Conservation (phyloP, 2,329 filamentous ascomycete genomes). For the Colletotrichum horii region DNA sequence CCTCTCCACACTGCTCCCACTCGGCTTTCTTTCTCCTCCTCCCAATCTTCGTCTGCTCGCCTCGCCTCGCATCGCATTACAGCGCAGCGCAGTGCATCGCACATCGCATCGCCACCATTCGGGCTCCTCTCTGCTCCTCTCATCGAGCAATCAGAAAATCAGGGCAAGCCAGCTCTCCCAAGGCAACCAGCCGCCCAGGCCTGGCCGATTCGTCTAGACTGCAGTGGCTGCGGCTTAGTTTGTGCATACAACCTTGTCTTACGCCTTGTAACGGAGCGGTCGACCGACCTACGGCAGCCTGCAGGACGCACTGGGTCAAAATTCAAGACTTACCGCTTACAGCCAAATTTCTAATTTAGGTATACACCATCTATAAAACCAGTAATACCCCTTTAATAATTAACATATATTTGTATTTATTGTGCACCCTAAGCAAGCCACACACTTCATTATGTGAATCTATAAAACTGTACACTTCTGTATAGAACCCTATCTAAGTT, state of each 20-base stretch:
- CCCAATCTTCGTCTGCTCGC: neutral
- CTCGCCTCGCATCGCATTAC: neutral
- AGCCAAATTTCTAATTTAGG: no score
- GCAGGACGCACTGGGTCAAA: no score
- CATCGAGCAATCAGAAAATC: neutral
- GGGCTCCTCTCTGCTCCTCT: neutral
- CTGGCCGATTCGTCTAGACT: neutral
- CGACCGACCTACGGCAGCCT: no score
- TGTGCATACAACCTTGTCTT: constrained; percentile 11
- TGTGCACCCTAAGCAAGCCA: no score
- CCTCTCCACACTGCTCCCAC: neutral
- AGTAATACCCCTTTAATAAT: no score
- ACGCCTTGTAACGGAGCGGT: constrained; percentile 16
- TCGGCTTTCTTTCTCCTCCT: neutral
- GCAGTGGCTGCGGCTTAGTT: constrained; percentile 20
- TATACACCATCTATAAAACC: no score
- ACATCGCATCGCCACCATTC: neutral
- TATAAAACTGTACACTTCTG: no score
- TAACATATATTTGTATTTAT: no score
- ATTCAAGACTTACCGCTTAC: no score
- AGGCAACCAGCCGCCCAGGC: neutral
- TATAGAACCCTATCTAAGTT: no score
- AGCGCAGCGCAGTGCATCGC: neutral
- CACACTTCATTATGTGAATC: no score
- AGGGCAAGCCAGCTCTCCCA: neutral